These are phyloP conservation scores for Kodamaea sp. DNA, from an alignment of 1,139 yeast species.

Conservation along the genomic window DNA sequence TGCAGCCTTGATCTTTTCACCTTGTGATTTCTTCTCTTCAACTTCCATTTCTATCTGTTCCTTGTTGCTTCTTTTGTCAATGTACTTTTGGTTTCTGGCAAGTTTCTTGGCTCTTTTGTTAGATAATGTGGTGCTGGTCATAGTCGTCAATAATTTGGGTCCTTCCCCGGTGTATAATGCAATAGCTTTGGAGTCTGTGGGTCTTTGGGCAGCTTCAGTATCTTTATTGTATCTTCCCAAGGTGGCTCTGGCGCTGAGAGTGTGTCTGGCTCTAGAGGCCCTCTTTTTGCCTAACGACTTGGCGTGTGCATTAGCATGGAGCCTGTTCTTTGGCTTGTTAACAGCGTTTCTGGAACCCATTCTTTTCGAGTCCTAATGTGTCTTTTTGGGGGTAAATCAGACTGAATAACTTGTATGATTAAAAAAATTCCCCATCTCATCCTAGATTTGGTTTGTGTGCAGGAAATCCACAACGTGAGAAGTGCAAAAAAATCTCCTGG, in stretches of 20 bases:
- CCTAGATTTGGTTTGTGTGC: conserved; percentile 4
- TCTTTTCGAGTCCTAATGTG: no score
- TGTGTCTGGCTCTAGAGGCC: conserved; percentile 51
- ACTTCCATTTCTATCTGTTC: conserved; percentile 52
- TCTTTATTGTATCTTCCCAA: conserved; percentile 38
- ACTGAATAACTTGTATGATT: neutral
- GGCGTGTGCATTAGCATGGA: conserved; percentile 56
- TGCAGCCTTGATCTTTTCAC: conserved; percentile 60
- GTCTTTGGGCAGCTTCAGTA: conserved; percentile 36
- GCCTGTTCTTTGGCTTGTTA: conserved; percentile 73
- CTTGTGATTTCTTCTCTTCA: conserved; percentile 40
- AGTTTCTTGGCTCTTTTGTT: conserved; percentile 82
- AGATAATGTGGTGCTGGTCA: conserved; percentile 65
- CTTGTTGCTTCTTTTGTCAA: conserved; percentile 53
- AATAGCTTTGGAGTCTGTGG: conserved; percentile 59
- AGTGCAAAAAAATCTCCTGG: conserved; percentile 58
- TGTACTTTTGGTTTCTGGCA: conserved; percentile 75
- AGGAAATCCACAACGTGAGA: neutral
- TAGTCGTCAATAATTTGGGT: conserved; percentile 34
- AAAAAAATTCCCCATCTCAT: conserved; percentile 12
- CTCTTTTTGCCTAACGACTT: conserved; percentile 58
- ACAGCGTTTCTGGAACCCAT: conserved; percentile 84
- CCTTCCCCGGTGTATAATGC: conserved; percentile 58
- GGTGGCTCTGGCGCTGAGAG: conserved; percentile 46
- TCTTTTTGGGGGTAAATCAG: no score